Conservation (phyloP, 2,329 filamentous ascomycete genomes). For the Sclerotinia subarctica region DNA sequence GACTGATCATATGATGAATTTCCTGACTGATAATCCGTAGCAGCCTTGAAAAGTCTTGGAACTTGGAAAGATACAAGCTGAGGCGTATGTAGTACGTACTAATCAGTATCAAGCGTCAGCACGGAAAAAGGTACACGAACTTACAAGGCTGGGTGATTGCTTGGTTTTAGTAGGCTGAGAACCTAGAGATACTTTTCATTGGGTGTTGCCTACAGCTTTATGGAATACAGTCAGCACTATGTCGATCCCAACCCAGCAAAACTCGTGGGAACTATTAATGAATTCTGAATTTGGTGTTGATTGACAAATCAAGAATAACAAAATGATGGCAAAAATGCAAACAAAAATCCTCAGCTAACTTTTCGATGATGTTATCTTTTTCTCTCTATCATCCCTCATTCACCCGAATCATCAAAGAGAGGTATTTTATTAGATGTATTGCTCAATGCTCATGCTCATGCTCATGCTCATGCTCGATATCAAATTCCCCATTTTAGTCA, state of each 20-base stretch:
- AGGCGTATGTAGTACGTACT: neutral
- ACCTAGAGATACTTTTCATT: neutral
- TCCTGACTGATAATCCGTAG: neutral
- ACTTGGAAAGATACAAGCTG: conserved; percentile 10
- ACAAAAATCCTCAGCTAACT: neutral
- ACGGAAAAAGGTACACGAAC: conserved; percentile 8
- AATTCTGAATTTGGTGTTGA: neutral
- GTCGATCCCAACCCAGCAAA: neutral
- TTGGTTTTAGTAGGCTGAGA: conserved; percentile 11
- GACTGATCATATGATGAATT: conserved; percentile 16
- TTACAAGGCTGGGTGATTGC: conserved; percentile 11
- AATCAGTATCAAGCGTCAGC: neutral
- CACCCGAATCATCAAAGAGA: neutral
- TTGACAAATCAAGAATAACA: neutral
- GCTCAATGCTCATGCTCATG: neutral
- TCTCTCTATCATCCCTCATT: neutral
- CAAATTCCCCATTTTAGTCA: neutral
- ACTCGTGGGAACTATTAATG: conserved; percentile 10
- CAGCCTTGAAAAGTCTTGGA: neutral
- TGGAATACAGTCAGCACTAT: conserved; percentile 21
- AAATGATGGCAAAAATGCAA: neutral
- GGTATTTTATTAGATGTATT: too few species aligned
- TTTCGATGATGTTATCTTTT: neutral
- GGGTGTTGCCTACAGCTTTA: neutral
- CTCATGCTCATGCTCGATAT: neutral